Percentiles rank a stretch among this genome's conserved stretches.
phyloP scores from a whole-genome alignment of 352 stramenopile species.

The Phytophthora capsici region DNA sequence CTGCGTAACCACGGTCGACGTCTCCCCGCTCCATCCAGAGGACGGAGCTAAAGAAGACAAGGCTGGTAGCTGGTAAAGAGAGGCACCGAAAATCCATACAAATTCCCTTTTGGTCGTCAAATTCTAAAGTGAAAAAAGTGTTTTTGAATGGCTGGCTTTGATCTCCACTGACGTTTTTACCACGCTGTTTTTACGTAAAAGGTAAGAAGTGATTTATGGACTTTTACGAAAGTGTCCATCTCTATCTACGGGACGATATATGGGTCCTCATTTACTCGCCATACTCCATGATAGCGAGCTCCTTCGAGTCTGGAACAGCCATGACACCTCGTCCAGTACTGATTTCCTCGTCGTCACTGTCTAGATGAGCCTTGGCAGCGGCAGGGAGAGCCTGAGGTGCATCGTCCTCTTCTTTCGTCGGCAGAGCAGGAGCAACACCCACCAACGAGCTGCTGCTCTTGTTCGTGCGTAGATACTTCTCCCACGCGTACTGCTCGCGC shows the following conservation, averaged over 20 bases:
- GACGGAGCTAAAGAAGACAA: conserved; percentile 29
- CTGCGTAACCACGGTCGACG: conserved; percentile 50
- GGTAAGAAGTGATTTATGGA: too few species aligned
- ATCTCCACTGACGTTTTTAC: too few species aligned
- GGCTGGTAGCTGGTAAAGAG: conserved; percentile 79
- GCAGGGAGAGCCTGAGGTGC: conserved; percentile 23
- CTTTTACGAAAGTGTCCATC: not conserved
- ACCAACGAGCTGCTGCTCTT: conserved; percentile 62
- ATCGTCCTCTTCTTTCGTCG: conserved; percentile 36
- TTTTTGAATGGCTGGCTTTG: too few species aligned
- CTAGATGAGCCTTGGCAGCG: conserved; percentile 41
- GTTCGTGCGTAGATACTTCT: conserved; percentile 80
- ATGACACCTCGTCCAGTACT: conserved; percentile 25
- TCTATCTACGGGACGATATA: conserved; percentile 3
- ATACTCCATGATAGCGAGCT: conserved; percentile 79
- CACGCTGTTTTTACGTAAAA: too few species aligned
- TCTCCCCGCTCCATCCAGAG: conserved; percentile 30
- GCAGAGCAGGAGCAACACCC: conserved; percentile 56
- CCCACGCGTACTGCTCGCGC: conserved; percentile 82
- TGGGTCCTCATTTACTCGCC: conserved; percentile 50
- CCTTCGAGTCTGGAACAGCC: conserved; percentile 61
- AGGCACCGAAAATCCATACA: conserved; percentile 18
- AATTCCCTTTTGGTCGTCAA: too few species aligned
- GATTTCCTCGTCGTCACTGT: conserved; percentile 41
- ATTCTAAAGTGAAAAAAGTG: too few species aligned